phyloP scores from a whole-genome alignment of 2,329 filamentous ascomycete species.

The Stachybotrys echinatus region DNA sequence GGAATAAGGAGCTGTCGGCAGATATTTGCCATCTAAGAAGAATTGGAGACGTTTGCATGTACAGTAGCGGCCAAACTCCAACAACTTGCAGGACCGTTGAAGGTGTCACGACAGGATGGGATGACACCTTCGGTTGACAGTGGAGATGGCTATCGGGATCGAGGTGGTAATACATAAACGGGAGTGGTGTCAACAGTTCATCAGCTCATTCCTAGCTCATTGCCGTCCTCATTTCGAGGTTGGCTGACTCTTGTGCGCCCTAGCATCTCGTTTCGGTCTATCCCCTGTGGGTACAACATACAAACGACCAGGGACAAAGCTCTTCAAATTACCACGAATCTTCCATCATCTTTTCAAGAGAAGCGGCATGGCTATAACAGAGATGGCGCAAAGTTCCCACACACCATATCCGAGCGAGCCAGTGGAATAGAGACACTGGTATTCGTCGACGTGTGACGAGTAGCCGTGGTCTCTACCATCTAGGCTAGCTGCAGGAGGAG shows the following conservation, averaged over 20 bases:
- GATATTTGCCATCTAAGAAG: background rate
- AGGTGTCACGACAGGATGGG: background rate
- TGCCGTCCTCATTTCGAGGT: background rate
- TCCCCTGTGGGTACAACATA: too few relatives aligned
- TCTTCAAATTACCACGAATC: too few relatives aligned
- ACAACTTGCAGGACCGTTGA: too few relatives aligned
- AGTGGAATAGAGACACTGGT: too few relatives aligned
- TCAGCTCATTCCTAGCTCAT: background rate
- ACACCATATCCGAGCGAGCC: too few relatives aligned
- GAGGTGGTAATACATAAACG: background rate
- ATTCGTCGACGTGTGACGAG: background rate
- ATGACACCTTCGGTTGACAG: background rate
- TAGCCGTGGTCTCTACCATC: background rate
- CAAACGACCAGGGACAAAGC: too few relatives aligned
- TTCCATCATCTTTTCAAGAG: too few relatives aligned
- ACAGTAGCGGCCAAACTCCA: background rate
- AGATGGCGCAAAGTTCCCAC: too few relatives aligned
- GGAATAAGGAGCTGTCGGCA: slow-evolving; percentile 25
- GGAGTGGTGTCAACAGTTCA: background rate
- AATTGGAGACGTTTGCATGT: background rate
- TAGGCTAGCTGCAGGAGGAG: background rate
- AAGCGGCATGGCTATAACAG: too few relatives aligned
- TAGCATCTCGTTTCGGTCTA: background rate
- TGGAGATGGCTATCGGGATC: background rate
- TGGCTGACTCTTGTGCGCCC: background rate